Evolutionary conservation across 805 yeast genomes (phyloP).

Genomic region (Scheffersomyces coipomensis): DNA sequence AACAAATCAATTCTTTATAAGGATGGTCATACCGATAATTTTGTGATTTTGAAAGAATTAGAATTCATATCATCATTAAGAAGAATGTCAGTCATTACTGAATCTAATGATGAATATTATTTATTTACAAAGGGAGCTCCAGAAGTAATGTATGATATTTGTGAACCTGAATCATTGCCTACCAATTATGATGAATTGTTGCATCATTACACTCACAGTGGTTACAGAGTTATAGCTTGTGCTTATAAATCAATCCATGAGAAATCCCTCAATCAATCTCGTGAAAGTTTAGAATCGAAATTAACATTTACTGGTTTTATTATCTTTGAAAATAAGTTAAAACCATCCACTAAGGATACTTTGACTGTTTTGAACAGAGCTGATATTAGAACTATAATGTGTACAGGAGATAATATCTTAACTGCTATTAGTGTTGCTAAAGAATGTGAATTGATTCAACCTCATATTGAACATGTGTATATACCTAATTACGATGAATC

Average conservation of each 20-base stretch:
- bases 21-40: conserved; percentile 16
- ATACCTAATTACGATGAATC: conserved; percentile 54
- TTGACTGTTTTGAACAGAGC: conserved; percentile 63
- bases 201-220: conserved; percentile 86
- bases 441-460: conserved; percentile 69
- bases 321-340: conserved; percentile 87
- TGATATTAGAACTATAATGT: conserved; percentile 82
- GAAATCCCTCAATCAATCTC: conserved; percentile 23
- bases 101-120: conserved; percentile 14
- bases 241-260: conserved; percentile 57
- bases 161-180: conserved; percentile 73
- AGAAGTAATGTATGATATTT: conserved; percentile 80
- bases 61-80: conserved; percentile 85
- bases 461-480: conserved; percentile 28
- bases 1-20: conserved; percentile 13
- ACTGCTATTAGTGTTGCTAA: conserved; percentile 93
- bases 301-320: conserved; percentile 83
- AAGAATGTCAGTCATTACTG: conserved; percentile 84
- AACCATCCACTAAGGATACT: conserved; percentile 62
- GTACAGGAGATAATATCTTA: conserved; percentile 94
- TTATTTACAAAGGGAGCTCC: conserved; percentile 94
- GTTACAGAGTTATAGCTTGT: conserved; percentile 93
- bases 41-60: conserved; percentile 49
- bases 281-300: conserved; percentile 69
- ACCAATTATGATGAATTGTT: conserved; percentile 67